Conservation (phyloP, 441 rosid genomes). For the Populus hybrid region DNA sequence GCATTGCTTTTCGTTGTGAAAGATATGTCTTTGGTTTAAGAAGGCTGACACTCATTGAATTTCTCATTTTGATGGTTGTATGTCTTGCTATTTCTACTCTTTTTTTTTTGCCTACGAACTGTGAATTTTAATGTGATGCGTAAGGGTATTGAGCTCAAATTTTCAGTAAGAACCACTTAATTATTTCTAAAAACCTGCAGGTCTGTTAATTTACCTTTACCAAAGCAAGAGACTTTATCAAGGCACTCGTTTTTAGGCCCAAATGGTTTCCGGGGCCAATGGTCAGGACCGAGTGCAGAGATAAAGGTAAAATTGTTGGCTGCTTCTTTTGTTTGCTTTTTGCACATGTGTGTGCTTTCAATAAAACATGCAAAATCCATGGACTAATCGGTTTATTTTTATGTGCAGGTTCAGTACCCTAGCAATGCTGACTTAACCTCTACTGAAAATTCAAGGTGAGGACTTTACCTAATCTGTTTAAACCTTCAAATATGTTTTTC, state of each 20-base stretch:
- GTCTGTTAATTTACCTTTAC: conserved; percentile 62
- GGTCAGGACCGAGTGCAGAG: conserved; percentile 75
- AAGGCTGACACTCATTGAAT: too few species aligned
- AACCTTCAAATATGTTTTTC: not conserved
- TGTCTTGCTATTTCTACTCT: not conserved
- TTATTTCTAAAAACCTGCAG: conserved; percentile 42
- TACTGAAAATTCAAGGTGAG: conserved; percentile 52
- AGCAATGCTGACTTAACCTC: conserved; percentile 53
- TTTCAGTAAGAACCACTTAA: conserved; percentile 3
- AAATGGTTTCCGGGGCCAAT: conserved; percentile 77
- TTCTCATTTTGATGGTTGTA: too few species aligned
- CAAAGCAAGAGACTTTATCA: conserved; percentile 86
- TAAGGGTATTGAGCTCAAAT: not conserved
- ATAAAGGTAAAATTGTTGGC: conserved; percentile 52
- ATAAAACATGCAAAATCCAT: conserved; percentile 11
- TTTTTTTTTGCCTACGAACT: conserved; percentile 2
- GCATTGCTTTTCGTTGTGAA: not conserved
- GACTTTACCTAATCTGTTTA: conserved; percentile 4
- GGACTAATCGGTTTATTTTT: conserved; percentile 22
- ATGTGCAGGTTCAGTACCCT: conserved; percentile 84
- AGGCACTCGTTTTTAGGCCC: conserved; percentile 95
- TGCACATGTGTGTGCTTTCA: conserved; percentile 5
- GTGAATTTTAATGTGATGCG: not conserved
- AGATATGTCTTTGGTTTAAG: not conserved
- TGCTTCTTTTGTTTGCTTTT: not conserved